Evolutionary conservation across 2,329 filamentous ascomycete genomes (phyloP), one percentile per base, ranked within the genome.

Genomic region (Blumeriella jaapii): DNA sequence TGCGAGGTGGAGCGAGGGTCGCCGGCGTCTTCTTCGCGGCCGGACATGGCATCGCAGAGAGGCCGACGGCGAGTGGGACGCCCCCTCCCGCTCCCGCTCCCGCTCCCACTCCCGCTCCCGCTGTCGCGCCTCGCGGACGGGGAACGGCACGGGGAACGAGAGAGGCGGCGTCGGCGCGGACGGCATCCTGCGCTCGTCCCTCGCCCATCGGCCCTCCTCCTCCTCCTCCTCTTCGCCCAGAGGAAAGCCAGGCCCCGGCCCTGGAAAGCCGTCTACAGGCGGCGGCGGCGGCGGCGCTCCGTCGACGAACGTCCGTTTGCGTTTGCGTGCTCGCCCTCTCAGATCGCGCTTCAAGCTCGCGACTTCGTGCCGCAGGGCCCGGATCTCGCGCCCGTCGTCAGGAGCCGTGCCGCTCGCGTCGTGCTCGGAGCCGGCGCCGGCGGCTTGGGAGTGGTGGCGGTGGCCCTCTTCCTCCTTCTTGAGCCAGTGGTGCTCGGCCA

Each of bases 401-500:
- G 16, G 4, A 7, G 12, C 12, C 11, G 8, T 7, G 8, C 34
- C 15, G 6, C 29, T n/a, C 3, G 24, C 20, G 0, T 20, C 13
- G 5, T 23, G 19, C n/a, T n/a, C n/a, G n/a, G n/a, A n/a, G n/a
- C n/a, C n/a, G n/a, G n/a, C n/a, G 1, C 4, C 12, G 7, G 10
- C 12, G 2, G 22, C 22, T 30, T 26, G 22, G 1, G 29, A 20
- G 2, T 33, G 22, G 3, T 42, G 31, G 10, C 38, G n/a, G n/a
- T n/a, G n/a, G n/a, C n/a, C n/a, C n/a, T n/a, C 29, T 2, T 41
- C 32, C 10, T 44, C 41, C 2, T 35, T 30, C 14, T 44, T 34
- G 5, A 36, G 19, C 36, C 36, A 41, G 19, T 42, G 40, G 25
- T 47, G 45, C 18, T 47, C 43, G 5, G 28, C 42, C 3, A 37